Conservation (phyloP, 306 rosid species). For the Trifolium pratense region DNA sequence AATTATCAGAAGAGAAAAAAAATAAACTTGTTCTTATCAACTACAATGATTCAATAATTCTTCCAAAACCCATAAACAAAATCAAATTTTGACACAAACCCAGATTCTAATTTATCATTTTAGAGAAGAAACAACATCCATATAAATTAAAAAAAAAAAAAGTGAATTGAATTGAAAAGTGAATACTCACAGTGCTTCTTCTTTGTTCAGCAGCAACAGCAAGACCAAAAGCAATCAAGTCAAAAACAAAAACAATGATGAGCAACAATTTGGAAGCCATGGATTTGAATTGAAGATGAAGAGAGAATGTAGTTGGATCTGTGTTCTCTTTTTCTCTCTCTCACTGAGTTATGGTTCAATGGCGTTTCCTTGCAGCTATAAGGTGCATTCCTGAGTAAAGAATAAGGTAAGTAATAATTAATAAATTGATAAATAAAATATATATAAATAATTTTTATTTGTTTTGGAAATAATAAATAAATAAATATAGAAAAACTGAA, state of each 20-base stretch:
- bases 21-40: neutral
- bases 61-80: neutral
- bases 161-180: constrained; percentile 17
- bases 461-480: neutral
- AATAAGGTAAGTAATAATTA: constrained; percentile 20
- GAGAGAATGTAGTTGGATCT: constrained; percentile 56
- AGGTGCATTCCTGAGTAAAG: constrained; percentile 27
- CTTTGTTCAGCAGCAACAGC: constrained; percentile 97
- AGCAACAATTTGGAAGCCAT: constrained; percentile 95
- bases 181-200: constrained; percentile 82
- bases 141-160: neutral
- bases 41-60: neutral
- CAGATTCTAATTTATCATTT: neutral
- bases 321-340: constrained; percentile 11
- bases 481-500: constrained; percentile 28
- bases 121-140: neutral
- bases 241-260: constrained; percentile 62
- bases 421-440: neutral
- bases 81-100: constrained; percentile 16
- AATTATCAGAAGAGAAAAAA: neutral
- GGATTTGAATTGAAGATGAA: constrained; percentile 41
- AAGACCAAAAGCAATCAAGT: constrained; percentile 87
- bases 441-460: too few relatives aligned
- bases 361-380: constrained; percentile 31
- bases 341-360: constrained; percentile 4